Evolutionary conservation across 2,329 filamentous ascomycete genomes (phyloP).

Genomic region (Meredithiella fracta): DNA sequence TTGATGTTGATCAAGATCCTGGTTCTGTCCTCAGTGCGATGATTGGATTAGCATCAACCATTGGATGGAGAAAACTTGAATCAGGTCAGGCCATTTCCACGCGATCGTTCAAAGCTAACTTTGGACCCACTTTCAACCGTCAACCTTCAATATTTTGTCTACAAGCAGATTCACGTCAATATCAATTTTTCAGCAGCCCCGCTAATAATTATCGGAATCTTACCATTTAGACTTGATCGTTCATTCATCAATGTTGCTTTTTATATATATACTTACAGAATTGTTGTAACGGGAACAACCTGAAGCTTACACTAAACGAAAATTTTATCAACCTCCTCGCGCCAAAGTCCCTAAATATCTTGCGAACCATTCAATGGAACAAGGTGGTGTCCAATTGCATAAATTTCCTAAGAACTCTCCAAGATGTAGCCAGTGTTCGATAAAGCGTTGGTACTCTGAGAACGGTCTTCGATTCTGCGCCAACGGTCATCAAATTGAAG

Average conservation of each 20-base stretch:
- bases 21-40: not conserved
- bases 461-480: conserved; percentile 66
- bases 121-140: conserved; percentile 4
- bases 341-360: too few species aligned
- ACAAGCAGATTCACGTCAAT: not conserved
- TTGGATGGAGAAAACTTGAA: not conserved
- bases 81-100: not conserved
- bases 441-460: conserved; percentile 53
- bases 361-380: conserved; percentile 22
- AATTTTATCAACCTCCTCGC: too few species aligned
- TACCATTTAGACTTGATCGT: too few species aligned
- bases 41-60: not conserved
- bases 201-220: too few species aligned
- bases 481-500: conserved; percentile 65
- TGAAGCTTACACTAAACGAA: too few species aligned
- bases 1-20: not conserved
- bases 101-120: not conserved
- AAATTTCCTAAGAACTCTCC: conserved; percentile 35
- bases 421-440: conserved; percentile 49
- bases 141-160: not conserved
- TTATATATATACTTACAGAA: too few species aligned
- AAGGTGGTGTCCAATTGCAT: conserved; percentile 26
- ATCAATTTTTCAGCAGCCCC: not conserved
- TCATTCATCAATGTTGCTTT: too few species aligned
- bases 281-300: too few species aligned